Evolutionary conservation across 1,284 basidiomycete species (phyloP).

Genomic region (Ganoderma lingzhi): DNA sequence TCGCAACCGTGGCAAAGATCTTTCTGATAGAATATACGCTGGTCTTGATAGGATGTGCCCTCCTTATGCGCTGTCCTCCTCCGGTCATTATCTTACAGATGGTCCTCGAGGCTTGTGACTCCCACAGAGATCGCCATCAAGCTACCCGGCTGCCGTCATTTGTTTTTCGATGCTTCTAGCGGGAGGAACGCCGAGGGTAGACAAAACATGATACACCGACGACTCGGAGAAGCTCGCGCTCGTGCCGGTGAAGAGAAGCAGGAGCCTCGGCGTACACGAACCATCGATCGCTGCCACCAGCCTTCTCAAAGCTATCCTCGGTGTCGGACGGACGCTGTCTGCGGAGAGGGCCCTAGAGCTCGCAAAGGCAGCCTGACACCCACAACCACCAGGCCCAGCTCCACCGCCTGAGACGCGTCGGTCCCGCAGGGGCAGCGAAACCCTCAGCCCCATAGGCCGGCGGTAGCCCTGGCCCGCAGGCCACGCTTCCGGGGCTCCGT

Average conservation of each 20-base stretch:
- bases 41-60: background rate
- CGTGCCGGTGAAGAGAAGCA: background rate
- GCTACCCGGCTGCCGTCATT: constrained; percentile 3
- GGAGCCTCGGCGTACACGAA: background rate
- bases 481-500: background rate
- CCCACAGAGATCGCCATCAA: background rate
- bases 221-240: background rate
- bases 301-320: background rate
- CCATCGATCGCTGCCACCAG: background rate
- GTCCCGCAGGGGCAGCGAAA: constrained; percentile 7
- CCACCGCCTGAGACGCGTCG: constrained; percentile 6
- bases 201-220: background rate
- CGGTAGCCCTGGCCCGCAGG: background rate
- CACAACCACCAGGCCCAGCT: constrained; percentile 1
- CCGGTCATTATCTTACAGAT: background rate
- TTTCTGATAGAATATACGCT: background rate
- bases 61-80: background rate
- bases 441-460: background rate
- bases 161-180: constrained; percentile 1
- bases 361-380: background rate
- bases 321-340: background rate
- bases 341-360: background rate
- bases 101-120: background rate
- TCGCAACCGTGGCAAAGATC: background rate
- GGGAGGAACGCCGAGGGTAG: background rate